phyloP scores from a whole-genome alignment of 768 basidiomycete genomes.

The Pleurotus tuber-regium region DNA sequence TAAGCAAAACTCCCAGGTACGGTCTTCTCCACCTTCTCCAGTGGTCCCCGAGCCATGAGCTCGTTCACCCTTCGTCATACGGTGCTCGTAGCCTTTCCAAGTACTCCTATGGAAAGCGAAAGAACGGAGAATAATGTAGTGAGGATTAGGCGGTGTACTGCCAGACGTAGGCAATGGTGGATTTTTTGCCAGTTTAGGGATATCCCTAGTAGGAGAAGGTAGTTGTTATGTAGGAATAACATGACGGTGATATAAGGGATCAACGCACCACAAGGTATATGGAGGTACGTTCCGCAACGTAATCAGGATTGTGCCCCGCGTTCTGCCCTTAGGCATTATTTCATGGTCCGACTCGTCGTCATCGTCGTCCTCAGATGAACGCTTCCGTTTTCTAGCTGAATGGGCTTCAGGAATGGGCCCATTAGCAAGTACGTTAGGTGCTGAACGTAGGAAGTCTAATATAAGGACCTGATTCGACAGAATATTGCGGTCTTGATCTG shows the following conservation, averaged over 20 bases:
- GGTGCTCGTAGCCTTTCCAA: conserved; percentile 88
- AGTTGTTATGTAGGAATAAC: too few species aligned
- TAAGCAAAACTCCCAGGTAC: conserved; percentile 87
- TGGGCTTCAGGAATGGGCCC: conserved; percentile 53
- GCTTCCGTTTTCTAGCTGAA: conserved; percentile 41
- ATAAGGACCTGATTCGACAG: conserved; percentile 83
- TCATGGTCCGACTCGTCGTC: conserved; percentile 18
- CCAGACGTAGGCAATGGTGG: conserved; percentile 54
- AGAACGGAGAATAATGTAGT: conserved; percentile 70
- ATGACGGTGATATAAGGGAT: too few species aligned
- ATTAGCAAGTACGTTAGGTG: conserved; percentile 51
- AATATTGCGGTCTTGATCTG: conserved; percentile 93
- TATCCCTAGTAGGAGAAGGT: conserved; percentile 54
- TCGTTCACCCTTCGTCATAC: conserved; percentile 90
- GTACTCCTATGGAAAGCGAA: conserved; percentile 68
- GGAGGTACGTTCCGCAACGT: conserved; percentile 85
- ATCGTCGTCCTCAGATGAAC: conserved; percentile 19
- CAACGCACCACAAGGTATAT: conserved; percentile 78
- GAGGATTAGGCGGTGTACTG: conserved; percentile 55
- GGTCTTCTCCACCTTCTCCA: conserved; percentile 72
- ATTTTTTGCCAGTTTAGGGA: conserved; percentile 72
- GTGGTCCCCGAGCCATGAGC: conserved; percentile 63
- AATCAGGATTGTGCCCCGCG: conserved; percentile 76
- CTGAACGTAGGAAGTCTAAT: conserved; percentile 78
- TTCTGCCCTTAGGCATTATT: conserved; percentile 16